phyloP scores from a whole-genome alignment of 768 basidiomycete species.

The Lactarius evosmus region DNA sequence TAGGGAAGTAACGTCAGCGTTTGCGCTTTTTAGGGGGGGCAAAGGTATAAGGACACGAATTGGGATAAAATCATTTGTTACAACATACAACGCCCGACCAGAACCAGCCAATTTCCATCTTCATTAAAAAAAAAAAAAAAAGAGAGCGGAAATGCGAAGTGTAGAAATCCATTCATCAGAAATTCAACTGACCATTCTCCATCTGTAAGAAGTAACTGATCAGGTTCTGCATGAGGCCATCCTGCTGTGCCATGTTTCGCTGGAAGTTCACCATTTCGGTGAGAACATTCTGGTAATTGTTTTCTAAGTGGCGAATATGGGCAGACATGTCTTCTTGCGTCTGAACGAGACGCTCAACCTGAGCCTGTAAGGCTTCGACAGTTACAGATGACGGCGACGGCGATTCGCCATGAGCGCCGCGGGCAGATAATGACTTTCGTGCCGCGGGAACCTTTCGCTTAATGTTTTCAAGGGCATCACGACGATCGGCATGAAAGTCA shows the following conservation, averaged over 20 bases:
- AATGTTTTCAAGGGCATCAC: conserved; percentile 60
- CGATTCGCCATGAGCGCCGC: conserved; percentile 29
- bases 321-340: conserved; percentile 50
- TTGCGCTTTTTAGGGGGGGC: conserved; percentile 30
- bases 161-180: conserved; percentile 25
- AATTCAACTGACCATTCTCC: conserved; percentile 51
- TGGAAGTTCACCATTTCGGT: conserved; percentile 72
- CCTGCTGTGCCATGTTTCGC: conserved; percentile 77
- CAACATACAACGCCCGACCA: conserved; percentile 13
- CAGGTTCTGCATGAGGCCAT: conserved; percentile 75
- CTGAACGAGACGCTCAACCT: conserved; percentile 47
- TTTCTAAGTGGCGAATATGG: conserved; percentile 56
- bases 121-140: background rate
- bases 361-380: conserved; percentile 43
- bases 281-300: conserved; percentile 64
- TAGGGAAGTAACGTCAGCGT: conserved; percentile 25
- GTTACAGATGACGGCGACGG: conserved; percentile 33
- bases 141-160: conserved; percentile 1
- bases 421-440: conserved; percentile 33
- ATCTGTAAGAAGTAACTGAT: conserved; percentile 77
- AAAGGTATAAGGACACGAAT: conserved; percentile 35
- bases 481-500: conserved; percentile 50
- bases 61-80: conserved; percentile 31
- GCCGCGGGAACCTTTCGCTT: conserved; percentile 54
- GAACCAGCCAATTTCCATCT: conserved; percentile 14